Evolutionary conservation across 2,329 filamentous ascomycete genomes (phyloP), one percentile per base, ranked within the genome.

Genomic region (Cadophora sp.): DNA sequence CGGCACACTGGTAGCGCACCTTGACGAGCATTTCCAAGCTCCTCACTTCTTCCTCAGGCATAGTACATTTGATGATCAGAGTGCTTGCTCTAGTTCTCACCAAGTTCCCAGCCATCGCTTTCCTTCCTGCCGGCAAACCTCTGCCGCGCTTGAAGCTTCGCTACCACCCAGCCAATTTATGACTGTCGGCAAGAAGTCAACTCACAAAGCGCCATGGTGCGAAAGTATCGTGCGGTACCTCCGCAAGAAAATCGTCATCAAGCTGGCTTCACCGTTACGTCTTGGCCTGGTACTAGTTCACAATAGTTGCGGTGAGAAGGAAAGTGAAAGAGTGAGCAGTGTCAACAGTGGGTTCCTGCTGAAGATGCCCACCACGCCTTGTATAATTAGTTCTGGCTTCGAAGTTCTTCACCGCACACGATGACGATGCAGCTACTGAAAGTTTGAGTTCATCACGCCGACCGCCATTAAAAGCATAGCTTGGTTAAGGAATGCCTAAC

Each of bases 271-370:
- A 59, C 56, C 56, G 56, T 43, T 43, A 19, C 1, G 5, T 19
- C 56, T 59, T 59, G 56, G 56, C 34, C 19, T 27, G 22, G 6
- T 11, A 34, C 27, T 22, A 58, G 31, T 34, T 24, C 34, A 19
- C 22, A 34, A 59, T 59, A 59, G 16, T 59, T 40, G 56, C 56
- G 56, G 56, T 59, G 56, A 59, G 56, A 59, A 59, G 31, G 2
- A 37, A 37, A 37, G 34, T 26, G n/a, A 24, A n/a, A 22, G 24
- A 26, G 6, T 22, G 31, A 59, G 34, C 34, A 59, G n/a, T 34
- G 14, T 24, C 31, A 40, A 24, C 19, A 59, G 34, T 59, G 34
- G 56, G 22, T 37, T 26, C n/a, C 51, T 55, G 26, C 51, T 22
- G 56, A 37, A 37, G 22, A 48, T 48, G 43, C 43, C 22, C n/a